A percentile compares a stretch with the other conserved stretches of the same genome.
These are phyloP conservation scores for Botrytis fabae DNA, from an alignment of 2,329 filamentous ascomycete genomes.

Conservation along the genomic window DNA sequence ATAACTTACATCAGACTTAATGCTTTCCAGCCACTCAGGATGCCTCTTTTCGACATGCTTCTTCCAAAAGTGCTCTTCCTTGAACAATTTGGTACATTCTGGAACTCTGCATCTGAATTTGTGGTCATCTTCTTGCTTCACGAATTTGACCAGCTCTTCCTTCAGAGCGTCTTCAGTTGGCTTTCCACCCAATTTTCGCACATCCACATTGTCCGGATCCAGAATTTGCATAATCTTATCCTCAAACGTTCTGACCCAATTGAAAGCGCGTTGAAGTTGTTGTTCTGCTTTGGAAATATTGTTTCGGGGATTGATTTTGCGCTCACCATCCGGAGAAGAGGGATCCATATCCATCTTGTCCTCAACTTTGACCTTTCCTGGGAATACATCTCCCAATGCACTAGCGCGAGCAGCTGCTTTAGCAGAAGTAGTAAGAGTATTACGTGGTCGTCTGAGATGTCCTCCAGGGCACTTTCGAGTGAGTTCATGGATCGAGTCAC, in stretches of 20 bases:
- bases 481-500: constrained; percentile 93
- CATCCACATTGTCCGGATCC: constrained; percentile 82
- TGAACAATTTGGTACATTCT: constrained; percentile 95
- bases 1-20: constrained; percentile 77
- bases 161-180: constrained; percentile 81
- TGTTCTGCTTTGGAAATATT: constrained; percentile 78
- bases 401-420: constrained; percentile 85
- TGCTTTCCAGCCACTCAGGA: constrained; percentile 75
- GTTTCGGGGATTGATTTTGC: constrained; percentile 59
- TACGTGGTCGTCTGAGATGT: constrained; percentile 88
- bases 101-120: constrained; percentile 97
- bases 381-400: constrained; percentile 79
- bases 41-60: constrained; percentile 98
- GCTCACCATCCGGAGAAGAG: constrained; percentile 66
- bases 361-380: constrained; percentile 73
- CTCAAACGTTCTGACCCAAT: constrained; percentile 98
- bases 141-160: constrained; percentile 81
- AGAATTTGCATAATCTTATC: constrained; percentile 93
- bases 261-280: constrained; percentile 91
- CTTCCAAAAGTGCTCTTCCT: constrained; percentile 94
- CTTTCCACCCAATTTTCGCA: constrained; percentile 89
- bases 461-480: constrained; percentile 94
- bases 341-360: constrained; percentile 56
- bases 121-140: constrained; percentile 96
- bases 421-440: constrained; percentile 78